phyloP scores from a whole-genome alignment of 768 basidiomycete genomes.

The Podaxis sp. region DNA sequence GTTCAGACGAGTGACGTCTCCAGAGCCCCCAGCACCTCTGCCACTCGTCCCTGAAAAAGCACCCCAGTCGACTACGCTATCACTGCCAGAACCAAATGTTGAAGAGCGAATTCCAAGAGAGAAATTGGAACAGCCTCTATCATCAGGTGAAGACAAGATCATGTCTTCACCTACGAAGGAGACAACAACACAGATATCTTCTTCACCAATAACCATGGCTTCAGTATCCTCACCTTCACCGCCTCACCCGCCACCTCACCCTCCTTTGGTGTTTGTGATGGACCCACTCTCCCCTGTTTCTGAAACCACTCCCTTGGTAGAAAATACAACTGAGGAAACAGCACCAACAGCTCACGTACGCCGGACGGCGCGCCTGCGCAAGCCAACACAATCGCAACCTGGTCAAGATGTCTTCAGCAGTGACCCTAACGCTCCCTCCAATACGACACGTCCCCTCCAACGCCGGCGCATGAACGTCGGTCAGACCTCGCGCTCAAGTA shows the following conservation, averaged over 20 bases:
- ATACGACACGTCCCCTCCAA: constrained; percentile 24
- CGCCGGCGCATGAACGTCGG: constrained; percentile 43
- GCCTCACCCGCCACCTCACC: not conserved
- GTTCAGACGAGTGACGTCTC: constrained; percentile 23
- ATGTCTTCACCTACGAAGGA: constrained; percentile 6
- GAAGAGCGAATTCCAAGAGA: not conserved
- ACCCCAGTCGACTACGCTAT: not conserved
- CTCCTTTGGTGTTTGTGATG: constrained; percentile 12
- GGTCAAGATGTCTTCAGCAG: not conserved
- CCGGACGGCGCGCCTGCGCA: constrained; percentile 16
- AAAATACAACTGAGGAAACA: not conserved
- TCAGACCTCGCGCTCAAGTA: constrained; percentile 28
- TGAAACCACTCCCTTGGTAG: not conserved
- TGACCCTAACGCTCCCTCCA: not conserved
- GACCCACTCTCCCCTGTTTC: constrained; percentile 12
- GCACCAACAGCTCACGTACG: constrained; percentile 16
- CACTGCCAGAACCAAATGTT: not conserved
- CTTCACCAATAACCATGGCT: not conserved
- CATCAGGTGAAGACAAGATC: not conserved
- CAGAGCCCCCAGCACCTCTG: constrained; percentile 10
- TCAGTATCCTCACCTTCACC: not conserved
- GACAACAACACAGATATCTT: not conserved
- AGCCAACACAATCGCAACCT: constrained; percentile 5
- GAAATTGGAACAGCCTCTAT: not conserved
- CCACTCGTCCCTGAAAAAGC: constrained; percentile 11